Percentiles rank a stretch among this genome's conserved stretches.
Conservation (phyloP, 306 rosid genomes). For the Quercus bicolor region DNA sequence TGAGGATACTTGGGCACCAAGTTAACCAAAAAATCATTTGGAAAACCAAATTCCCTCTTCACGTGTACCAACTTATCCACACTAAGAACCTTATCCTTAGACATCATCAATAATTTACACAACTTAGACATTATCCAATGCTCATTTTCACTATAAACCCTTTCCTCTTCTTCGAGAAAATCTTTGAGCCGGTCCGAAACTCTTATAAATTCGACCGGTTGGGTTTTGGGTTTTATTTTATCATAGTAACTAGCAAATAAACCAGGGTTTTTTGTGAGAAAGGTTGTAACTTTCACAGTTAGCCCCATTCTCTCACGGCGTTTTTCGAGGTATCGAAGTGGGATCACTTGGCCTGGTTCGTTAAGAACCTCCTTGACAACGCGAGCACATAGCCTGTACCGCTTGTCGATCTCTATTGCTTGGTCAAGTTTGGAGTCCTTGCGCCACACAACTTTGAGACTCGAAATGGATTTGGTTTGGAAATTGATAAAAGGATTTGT, state of each 20-base stretch:
- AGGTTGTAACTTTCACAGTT: constrained; percentile 34
- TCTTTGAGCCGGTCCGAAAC: constrained; percentile 35
- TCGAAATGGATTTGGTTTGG: constrained; percentile 40
- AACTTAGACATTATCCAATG: constrained; percentile 50
- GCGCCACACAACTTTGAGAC: constrained; percentile 85
- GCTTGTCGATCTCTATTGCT: constrained; percentile 70
- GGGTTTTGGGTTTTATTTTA: constrained; percentile 72
- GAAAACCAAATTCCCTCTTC: constrained; percentile 88
- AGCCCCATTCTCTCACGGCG: constrained; percentile 77
- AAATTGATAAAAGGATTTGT: constrained; percentile 19
- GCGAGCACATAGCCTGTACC: constrained; percentile 50
- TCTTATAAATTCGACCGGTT: constrained; percentile 53
- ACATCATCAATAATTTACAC: constrained; percentile 80
- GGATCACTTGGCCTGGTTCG: constrained; percentile 59
- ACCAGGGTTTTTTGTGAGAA: constrained; percentile 56
- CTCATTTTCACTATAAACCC: constrained; percentile 48
- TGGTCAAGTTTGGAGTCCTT: constrained; percentile 66
- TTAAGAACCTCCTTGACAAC: constrained; percentile 62
- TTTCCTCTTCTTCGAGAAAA: constrained; percentile 54
- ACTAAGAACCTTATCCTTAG: constrained; percentile 60
- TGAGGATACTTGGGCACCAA: constrained; percentile 74
- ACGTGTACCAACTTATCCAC: constrained; percentile 77
- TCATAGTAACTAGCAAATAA: constrained; percentile 57
- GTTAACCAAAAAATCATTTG: constrained; percentile 70
- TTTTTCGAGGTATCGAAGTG: constrained; percentile 58